Conservation (phyloP, 331 rosid genomes). For the Cydonia oblonga region DNA sequence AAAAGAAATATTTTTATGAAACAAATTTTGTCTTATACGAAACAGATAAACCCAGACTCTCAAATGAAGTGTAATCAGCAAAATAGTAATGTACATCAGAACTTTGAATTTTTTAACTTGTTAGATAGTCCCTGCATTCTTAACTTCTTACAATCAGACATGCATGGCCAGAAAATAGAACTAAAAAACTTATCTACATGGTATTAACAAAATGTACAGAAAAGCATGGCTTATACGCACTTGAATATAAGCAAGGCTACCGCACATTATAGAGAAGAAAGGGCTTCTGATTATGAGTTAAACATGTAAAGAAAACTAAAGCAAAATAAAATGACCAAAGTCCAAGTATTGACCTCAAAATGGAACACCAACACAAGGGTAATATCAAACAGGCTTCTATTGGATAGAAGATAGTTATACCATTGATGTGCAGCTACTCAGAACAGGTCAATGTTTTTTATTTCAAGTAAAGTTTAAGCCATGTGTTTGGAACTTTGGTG, state of each 20-base stretch:
- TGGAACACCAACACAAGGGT: neutral
- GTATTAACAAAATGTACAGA: neutral
- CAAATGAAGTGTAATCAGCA: neutral
- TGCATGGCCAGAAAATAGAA: neutral
- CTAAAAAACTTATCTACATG: neutral
- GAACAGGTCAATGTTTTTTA: neutral
- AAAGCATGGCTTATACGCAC: neutral
- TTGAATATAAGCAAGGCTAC: neutral
- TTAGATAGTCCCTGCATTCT: neutral
- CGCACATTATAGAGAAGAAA: neutral
- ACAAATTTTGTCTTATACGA: neutral
- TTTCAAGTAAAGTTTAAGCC: neutral
- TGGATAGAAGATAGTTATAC: neutral
- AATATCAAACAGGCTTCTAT: neutral
- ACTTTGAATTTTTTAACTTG: neutral
- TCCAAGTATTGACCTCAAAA: neutral
- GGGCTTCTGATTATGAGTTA: neutral
- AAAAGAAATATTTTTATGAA: neutral
- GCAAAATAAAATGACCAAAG: neutral
- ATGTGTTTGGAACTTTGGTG: too few relatives aligned
- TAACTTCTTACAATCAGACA: neutral
- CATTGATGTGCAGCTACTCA: neutral
- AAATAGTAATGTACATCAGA: neutral
- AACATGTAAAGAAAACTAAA: too few relatives aligned
- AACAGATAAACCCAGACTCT: neutral